Percentiles rank a stretch among this genome's conserved stretches.
Conservation (phyloP, 1,139 yeast genomes). For the Candida buenavistaensis region DNA sequence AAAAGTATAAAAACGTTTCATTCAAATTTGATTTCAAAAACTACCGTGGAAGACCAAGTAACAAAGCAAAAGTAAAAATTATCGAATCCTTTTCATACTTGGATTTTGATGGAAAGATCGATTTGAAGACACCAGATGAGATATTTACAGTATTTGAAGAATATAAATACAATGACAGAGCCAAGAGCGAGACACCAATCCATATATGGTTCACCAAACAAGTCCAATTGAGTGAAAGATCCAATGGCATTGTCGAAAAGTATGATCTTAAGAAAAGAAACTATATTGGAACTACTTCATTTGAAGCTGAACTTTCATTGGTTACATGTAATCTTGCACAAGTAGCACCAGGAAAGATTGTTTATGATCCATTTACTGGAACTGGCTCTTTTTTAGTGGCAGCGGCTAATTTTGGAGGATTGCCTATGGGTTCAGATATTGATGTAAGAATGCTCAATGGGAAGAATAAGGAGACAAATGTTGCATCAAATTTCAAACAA, state of each 20-base stretch:
- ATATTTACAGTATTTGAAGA: slow-evolving; percentile 74
- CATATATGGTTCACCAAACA: slow-evolving; percentile 75
- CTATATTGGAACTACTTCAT: slow-evolving; percentile 94
- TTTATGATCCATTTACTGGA: slow-evolving; percentile 95
- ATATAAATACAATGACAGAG: slow-evolving; percentile 53
- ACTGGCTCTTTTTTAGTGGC: slow-evolving; percentile 94
- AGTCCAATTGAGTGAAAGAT: slow-evolving; percentile 64
- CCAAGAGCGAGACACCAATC: slow-evolving; percentile 54
- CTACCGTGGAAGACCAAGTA: slow-evolving; percentile 66
- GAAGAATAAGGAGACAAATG: slow-evolving; percentile 50
- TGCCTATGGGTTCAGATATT: slow-evolving; percentile 85
- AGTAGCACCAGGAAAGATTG: slow-evolving; percentile 60
- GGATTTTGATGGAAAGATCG: slow-evolving; percentile 73
- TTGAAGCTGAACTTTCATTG: slow-evolving; percentile 84
- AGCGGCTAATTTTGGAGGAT: slow-evolving; percentile 82
- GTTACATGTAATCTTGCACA: slow-evolving; percentile 87
- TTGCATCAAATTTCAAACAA: slow-evolving; percentile 70
- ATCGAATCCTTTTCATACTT: slow-evolving; percentile 75
- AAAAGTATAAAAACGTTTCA: slow-evolving; percentile 39
- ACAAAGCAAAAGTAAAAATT: slow-evolving; percentile 54
- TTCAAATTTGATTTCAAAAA: slow-evolving; percentile 84
- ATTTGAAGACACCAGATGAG: slow-evolving; percentile 77
- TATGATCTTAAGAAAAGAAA: slow-evolving; percentile 82
- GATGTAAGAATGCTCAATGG: slow-evolving; percentile 86
- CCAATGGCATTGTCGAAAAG: slow-evolving; percentile 61